Conservation (phyloP, 2,329 filamentous ascomycete genomes). For the Fusarium albidum region DNA sequence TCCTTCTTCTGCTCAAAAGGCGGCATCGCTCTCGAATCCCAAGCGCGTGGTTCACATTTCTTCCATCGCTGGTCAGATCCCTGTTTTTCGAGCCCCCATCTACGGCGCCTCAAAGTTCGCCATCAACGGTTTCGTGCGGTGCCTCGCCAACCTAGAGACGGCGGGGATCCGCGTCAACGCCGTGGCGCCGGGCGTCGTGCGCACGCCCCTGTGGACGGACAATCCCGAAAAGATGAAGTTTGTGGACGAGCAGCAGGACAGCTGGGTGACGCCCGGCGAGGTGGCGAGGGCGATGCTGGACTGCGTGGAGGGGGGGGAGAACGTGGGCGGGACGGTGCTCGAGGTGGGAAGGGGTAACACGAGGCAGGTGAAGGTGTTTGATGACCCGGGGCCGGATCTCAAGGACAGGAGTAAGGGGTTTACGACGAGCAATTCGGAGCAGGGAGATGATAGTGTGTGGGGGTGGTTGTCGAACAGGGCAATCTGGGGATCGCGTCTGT, state of each 20-base stretch:
- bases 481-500: slow-evolving; percentile 36
- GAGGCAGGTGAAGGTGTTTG: slow-evolving; percentile 44
- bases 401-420: slow-evolving; percentile 39
- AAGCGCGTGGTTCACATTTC: slow-evolving; percentile 50
- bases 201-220: slow-evolving; percentile 56
- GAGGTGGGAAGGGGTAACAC: slow-evolving; percentile 48
- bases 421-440: slow-evolving; percentile 38
- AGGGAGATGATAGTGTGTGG: slow-evolving; percentile 41
- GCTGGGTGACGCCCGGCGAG: slow-evolving; percentile 52
- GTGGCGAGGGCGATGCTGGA: slow-evolving; percentile 55
- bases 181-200: slow-evolving; percentile 54
- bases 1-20: slow-evolving; percentile 27
- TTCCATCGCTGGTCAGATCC: slow-evolving; percentile 47
- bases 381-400: slow-evolving; percentile 51
- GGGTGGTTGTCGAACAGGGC: slow-evolving; percentile 36
- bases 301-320: slow-evolving; percentile 44
- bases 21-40: slow-evolving; percentile 38
- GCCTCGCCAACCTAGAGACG: slow-evolving; percentile 47
- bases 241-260: slow-evolving; percentile 45
- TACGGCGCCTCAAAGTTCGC: slow-evolving; percentile 52
- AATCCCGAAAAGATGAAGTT: slow-evolving; percentile 52
- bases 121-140: slow-evolving; percentile 51
- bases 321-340: slow-evolving; percentile 51
- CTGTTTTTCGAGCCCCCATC: slow-evolving; percentile 46
- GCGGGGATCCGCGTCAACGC: slow-evolving; percentile 51